Evolutionary conservation across 2,329 filamentous ascomycete species (phyloP), one percentile per base, ranked within the genome.

Genomic region (Fusarium liriodendri): DNA sequence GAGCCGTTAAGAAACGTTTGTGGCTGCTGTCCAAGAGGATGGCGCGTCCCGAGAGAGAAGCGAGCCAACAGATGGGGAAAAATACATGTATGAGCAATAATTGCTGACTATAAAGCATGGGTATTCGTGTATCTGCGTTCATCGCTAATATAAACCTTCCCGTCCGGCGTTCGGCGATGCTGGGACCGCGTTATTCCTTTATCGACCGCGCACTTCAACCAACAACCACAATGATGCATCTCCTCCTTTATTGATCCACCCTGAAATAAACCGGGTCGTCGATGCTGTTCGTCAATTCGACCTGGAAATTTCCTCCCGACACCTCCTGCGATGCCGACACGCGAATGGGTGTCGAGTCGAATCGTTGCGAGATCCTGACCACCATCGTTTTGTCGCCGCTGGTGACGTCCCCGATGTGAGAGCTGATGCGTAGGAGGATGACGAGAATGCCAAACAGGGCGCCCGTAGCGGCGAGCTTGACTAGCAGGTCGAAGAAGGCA

Each of bases 401-500:
- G n/a, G 60, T 35, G 25, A 73, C 20, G n/a, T 73, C 58, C 0
- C 54, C 27, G 11, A 74, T 32, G 18, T 59, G 50, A 13, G 5
- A 35, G 66, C 33, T 73, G 55, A 74, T 62, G 18, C 61, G 50
- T 2, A 74, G 38, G 5, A 74, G 63, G n/a, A 75, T 13, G 7
- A 75, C 62, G 2, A 74, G 66, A 9, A 74, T 74, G 20, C 72
- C 72, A 10, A 74, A 67, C 6, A 74, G 69, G n/a, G 72, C 72
- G 10, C 72, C 72, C 5, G 69, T 54, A 7, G 66, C 66, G 2
- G 67, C 60, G 35, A 74, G 69, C 58, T 74, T 74, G 58, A 72
- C 63, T 11, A 74, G 7, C 2, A 75, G 59, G 58, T 74, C 72
- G 33, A 74, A 35, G 20, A 74, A 70, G 50, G 72, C 72, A 1